Evolutionary conservation across 352 stramenopile species (phyloP).

Genomic region (Phytophthora sp.): DNA sequence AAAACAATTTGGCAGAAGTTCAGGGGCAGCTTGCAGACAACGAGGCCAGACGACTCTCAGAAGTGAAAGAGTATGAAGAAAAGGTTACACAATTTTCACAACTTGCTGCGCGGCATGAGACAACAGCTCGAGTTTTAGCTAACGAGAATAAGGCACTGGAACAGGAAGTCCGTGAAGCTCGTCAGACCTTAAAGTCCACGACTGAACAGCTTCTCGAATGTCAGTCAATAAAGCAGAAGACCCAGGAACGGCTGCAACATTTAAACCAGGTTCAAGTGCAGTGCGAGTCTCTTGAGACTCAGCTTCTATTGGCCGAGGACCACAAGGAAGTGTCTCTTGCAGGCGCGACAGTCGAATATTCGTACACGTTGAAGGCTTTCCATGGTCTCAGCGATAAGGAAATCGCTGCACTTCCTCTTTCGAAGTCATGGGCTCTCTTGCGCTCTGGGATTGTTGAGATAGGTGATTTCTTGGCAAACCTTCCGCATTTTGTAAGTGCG

Average conservation of each 20-base stretch:
- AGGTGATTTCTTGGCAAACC: slow-evolving; percentile 47
- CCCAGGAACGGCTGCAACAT: slow-evolving; percentile 7
- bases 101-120: slow-evolving; percentile 17
- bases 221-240: slow-evolving; percentile 27
- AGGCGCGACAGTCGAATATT: not conserved
- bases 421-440: slow-evolving; percentile 23
- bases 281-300: slow-evolving; percentile 29
- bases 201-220: slow-evolving; percentile 24
- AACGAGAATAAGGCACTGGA: slow-evolving; percentile 30
- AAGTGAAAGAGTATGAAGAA: slow-evolving; percentile 4
- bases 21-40: slow-evolving; percentile 1
- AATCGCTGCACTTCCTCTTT: slow-evolving; percentile 14
- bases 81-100: slow-evolving; percentile 1
- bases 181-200: slow-evolving; percentile 12
- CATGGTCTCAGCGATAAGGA: slow-evolving; percentile 26
- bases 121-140: slow-evolving; percentile 4
- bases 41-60: slow-evolving; percentile 3
- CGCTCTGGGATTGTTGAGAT: slow-evolving; percentile 34
- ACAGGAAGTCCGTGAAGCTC: slow-evolving; percentile 26
- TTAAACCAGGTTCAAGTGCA: slow-evolving; percentile 9
- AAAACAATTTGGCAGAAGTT: slow-evolving; percentile 12
- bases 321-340: not conserved
- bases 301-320: slow-evolving; percentile 32
- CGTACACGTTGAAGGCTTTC: slow-evolving; percentile 15
- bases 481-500: slow-evolving; percentile 42